Evolutionary conservation across 805 yeast genomes (phyloP).

Genomic region (Saccharomyces eubayanus): DNA sequence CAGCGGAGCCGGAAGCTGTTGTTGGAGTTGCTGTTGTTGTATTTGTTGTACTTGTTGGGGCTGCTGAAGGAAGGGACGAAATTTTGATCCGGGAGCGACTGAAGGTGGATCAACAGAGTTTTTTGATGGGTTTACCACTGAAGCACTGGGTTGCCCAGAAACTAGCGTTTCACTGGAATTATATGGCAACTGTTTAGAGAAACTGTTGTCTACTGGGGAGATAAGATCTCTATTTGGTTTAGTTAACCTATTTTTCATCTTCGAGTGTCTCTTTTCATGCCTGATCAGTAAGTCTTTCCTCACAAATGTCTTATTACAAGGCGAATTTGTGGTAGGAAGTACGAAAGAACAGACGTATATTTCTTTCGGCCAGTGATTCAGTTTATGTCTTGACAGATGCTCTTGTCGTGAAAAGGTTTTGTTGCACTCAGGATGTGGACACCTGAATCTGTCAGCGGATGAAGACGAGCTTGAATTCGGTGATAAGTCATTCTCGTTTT

Average conservation of each 20-base stretch:
- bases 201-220: neutral
- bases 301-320: conserved; percentile 54
- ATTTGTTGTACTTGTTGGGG: neutral
- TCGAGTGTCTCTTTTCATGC: conserved; percentile 37
- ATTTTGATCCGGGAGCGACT: neutral
- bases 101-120: neutral
- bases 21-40: neutral
- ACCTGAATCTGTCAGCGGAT: conserved; percentile 26
- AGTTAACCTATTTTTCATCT: conserved; percentile 3
- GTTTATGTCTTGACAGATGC: conserved; percentile 53
- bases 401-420: conserved; percentile 53
- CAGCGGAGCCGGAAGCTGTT: neutral
- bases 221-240: neutral
- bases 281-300: conserved; percentile 46
- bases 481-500: neutral
- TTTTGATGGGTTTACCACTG: neutral
- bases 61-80: neutral
- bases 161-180: neutral
- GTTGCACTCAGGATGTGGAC: conserved; percentile 44
- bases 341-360: conserved; percentile 41
- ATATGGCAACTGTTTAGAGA: neutral
- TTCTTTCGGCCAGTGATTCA: conserved; percentile 48
- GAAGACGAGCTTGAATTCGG: neutral
- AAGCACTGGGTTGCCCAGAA: neutral
- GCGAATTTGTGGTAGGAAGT: conserved; percentile 22